These are phyloP conservation scores for Aspergillus bertholletiae DNA, from an alignment of 495 filamentous ascomycete species.

Conservation along the genomic window DNA sequence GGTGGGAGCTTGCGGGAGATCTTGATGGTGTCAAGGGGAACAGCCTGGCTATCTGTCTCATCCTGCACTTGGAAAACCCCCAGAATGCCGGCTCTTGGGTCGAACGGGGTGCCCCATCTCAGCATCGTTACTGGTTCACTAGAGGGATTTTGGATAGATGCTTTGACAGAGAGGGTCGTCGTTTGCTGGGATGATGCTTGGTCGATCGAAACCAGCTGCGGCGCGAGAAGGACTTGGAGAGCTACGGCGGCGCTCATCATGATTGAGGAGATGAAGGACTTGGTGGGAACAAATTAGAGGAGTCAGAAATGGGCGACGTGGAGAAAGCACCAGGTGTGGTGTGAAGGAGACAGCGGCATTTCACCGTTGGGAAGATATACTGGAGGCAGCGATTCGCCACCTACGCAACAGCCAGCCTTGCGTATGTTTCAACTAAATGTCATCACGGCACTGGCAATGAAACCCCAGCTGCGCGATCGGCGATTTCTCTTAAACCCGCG, in stretches of 20 bases:
- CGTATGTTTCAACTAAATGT: not conserved
- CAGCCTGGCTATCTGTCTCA: not conserved
- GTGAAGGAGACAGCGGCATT: not conserved
- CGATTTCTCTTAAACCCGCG: not conserved
- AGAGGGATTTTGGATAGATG: not conserved
- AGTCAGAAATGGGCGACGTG: not conserved
- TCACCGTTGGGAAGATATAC: not conserved
- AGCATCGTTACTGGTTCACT: not conserved
- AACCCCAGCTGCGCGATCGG: not conserved
- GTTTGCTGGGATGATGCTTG: not conserved
- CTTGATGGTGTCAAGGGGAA: not conserved
- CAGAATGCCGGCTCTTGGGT: not conserved
- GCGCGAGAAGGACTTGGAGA: constrained; percentile 1
- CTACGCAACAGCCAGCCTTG: not conserved
- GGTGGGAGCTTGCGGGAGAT: constrained; percentile 1
- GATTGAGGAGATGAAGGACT: not conserved
- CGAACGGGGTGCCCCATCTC: not conserved
- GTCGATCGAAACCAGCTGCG: not conserved
- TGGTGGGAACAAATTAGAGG: not conserved
- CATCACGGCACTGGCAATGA: not conserved
- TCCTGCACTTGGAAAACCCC: constrained; percentile 1
- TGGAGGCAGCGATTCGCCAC: not conserved
- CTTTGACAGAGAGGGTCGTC: not conserved
- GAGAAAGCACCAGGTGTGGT: not conserved
- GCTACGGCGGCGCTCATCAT: not conserved